Evolutionary conservation across 2,329 filamentous ascomycete genomes (phyloP), one percentile per base, ranked within the genome.

Genomic region (Harringtonia aguacate): DNA sequence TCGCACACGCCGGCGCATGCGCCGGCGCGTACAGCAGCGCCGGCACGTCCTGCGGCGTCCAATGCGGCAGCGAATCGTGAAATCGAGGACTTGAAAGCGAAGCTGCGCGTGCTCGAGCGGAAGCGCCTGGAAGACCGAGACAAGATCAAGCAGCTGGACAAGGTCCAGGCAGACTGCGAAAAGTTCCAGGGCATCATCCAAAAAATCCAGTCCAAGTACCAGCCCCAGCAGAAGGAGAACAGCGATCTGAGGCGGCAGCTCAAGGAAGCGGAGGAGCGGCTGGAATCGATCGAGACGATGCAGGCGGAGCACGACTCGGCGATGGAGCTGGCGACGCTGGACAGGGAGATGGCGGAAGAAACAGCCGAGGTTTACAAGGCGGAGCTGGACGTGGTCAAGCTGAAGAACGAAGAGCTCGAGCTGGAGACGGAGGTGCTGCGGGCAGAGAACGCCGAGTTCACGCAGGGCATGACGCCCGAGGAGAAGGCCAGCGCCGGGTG

Each of bases 321-420:
- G 8, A 66, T 95, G 56, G 92, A 98, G 63, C 77, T 92, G 62
- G 87, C 88, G 8, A 83, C 86, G 0, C 68, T 98, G 22, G 92
- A 98, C 58, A 79, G 86, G 36, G 90, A 98, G 61, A 94, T 97
- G 85, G 92, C 92, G 0, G 89, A 98, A 61, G 90, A 95, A 62
- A 87, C 81, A 36, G 83, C 86, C 1, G 92, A 97, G 52, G 79
- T 83, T 17, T 70, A 84, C 41, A 92, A 88, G 59, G 73, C 77
- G 2, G 89, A 98, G 57, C 67, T 94, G 21, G 85, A 94, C 31
- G 73, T 78, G 3, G 61, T 94, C 43, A 86, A 86, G 55, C 67
- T 76, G 46, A 87, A 81, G 56, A 65, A 79, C 1, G 89, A 97
- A 59, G 89, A 97, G 60, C 68, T 94, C 8, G 81, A 92, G 54